phyloP scores from a whole-genome alignment of 768 basidiomycete genomes.

The Tricholoma furcatifolium region DNA sequence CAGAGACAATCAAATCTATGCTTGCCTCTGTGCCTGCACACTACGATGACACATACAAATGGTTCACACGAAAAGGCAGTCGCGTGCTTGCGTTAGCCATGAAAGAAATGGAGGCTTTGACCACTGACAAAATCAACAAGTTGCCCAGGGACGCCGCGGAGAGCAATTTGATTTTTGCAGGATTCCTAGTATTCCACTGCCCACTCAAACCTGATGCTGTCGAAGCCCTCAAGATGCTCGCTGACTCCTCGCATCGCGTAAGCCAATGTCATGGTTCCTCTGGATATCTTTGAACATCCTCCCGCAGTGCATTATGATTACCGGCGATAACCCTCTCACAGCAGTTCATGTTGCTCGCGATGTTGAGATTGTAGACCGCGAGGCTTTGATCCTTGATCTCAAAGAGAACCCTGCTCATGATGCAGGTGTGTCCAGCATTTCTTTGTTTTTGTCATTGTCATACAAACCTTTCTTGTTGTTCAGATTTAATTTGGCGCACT shows the following conservation, averaged over 20 bases:
- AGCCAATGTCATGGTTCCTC: conserved; percentile 27
- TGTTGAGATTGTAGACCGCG: conserved; percentile 96
- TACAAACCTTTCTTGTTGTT: neutral
- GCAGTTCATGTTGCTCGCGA: conserved; percentile 94
- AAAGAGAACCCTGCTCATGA: conserved; percentile 76
- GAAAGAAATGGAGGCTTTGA: conserved; percentile 76
- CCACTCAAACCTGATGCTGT: conserved; percentile 94
- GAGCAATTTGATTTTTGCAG: conserved; percentile 77
- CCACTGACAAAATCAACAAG: conserved; percentile 84
- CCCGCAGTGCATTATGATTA: conserved; percentile 94
- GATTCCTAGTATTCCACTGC: conserved; percentile 98
- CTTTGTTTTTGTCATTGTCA: neutral
- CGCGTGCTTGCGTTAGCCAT: conserved; percentile 90
- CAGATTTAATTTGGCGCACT: conserved; percentile 89
- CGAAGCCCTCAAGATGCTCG: conserved; percentile 87
- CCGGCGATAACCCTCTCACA: conserved; percentile 97
- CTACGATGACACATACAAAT: conserved; percentile 95
- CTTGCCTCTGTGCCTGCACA: conserved; percentile 65
- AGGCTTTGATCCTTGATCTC: conserved; percentile 88
- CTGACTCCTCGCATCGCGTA: conserved; percentile 95
- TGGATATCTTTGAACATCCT: conserved; percentile 2
- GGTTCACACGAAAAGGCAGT: conserved; percentile 89
- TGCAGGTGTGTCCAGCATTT: conserved; percentile 47
- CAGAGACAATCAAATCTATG: conserved; percentile 94
- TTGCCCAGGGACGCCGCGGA: conserved; percentile 83